Base-by-base conservation (phyloP, 1,139 yeast species). In the Suhomyces panamericanus region DNA sequence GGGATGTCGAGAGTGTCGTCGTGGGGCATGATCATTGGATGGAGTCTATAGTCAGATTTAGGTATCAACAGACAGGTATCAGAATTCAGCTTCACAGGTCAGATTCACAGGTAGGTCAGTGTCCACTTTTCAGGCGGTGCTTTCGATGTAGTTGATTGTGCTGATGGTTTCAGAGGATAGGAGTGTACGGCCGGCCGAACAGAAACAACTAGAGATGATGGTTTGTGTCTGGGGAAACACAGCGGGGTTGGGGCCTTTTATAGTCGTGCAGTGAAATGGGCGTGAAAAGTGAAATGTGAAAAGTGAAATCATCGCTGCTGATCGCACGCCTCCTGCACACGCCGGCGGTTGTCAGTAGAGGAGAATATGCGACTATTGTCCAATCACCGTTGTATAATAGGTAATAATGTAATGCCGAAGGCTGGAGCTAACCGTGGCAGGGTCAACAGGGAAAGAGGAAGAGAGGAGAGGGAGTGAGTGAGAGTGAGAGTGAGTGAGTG, bases 1-100 rank as follows among this genome's bases (percentile, higher is more conserved):
- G 63, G 62, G 46, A 58, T 53, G 20, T 47, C 48, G 28, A 53
- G 39, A 11, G 44, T 35, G 24, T 38, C 37, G 38, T 44, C 48
- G 44, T 44, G 44, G 14, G 48, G 48, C 48, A 44, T 44, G 29
- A 42, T 42, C 41, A 42, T 37, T 14, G 38, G 34, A n/a, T n/a
- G n/a, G n/a, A n/a, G n/a, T n/a, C n/a, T n/a, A n/a, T n/a, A n/a
- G n/a, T n/a, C n/a, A n/a, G n/a, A n/a, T n/a, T n/a, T n/a, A n/a
- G n/a, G n/a, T n/a, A n/a, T n/a, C n/a, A n/a, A n/a, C n/a, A n/a
- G n/a, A n/a, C n/a, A n/a, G n/a, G n/a, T n/a, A n/a, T n/a, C n/a
- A n/a, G n/a, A 17, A 5, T 17, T 17, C 17, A 17, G 17, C 5
- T 17, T 17, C 17, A 17, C 5, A 4, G 5, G 17, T 17, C 17